A percentile compares a stretch with the other conserved stretches of the same genome.
Conservation (phyloP, 768 basidiomycete species). For the Mycena albidolilacea region DNA sequence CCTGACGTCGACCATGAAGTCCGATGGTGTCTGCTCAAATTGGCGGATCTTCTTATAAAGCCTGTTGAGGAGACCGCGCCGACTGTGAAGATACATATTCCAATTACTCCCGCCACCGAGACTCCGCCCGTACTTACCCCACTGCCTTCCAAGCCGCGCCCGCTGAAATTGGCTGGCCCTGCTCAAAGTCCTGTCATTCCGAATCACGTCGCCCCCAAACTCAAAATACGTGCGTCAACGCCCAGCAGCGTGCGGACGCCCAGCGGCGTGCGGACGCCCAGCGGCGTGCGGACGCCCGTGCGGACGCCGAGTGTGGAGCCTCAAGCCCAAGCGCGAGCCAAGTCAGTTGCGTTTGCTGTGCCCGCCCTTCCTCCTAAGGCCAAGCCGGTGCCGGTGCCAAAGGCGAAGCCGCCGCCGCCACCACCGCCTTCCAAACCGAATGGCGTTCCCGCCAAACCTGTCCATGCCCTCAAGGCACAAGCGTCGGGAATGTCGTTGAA, state of each 20-base stretch:
- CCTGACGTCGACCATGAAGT: conserved; percentile 89
- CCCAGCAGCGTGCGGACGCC: conserved; percentile 40
- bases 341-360: conserved; percentile 54
- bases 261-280: conserved; percentile 38
- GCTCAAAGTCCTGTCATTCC: conserved; percentile 58
- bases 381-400: conserved; percentile 43
- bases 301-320: conserved; percentile 50
- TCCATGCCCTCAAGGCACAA: conserved; percentile 78
- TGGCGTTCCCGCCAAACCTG: conserved; percentile 52
- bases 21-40: conserved; percentile 91
- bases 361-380: conserved; percentile 45
- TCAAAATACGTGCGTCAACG: conserved; percentile 36
- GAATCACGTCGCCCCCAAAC: conserved; percentile 46
- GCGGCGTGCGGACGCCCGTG: conserved; percentile 28
- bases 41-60: conserved; percentile 90
- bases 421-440: conserved; percentile 35
- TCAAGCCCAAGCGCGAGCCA: conserved; percentile 41
- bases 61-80: conserved; percentile 88
- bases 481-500: conserved; percentile 81
- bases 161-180: conserved; percentile 56
- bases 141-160: conserved; percentile 69
- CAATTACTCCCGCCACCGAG: conserved; percentile 79
- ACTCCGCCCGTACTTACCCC: conserved; percentile 61
- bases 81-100: conserved; percentile 88
- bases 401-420: conserved; percentile 37